These are phyloP conservation scores for Penicillium cosmopolitanum DNA, from an alignment of 495 filamentous ascomycete genomes.

Conservation along the genomic window DNA sequence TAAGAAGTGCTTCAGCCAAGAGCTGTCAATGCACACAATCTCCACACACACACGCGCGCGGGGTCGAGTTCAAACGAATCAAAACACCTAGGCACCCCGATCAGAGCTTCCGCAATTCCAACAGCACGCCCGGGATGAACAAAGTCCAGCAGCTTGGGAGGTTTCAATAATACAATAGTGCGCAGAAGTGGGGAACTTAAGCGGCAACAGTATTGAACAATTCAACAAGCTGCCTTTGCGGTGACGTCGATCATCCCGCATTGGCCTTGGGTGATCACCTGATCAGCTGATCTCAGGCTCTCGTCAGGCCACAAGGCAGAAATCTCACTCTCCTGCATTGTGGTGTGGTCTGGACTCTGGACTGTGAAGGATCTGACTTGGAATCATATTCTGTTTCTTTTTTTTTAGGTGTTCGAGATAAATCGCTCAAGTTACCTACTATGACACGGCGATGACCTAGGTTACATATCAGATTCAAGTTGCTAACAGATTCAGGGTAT, in stretches of 20 bases:
- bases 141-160: neutral
- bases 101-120: neutral
- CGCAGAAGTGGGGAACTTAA: slow-evolving; percentile 14
- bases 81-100: neutral
- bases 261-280: slow-evolving; percentile 19
- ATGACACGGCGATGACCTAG: too few relatives aligned
- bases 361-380: neutral
- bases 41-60: slow-evolving; percentile 23
- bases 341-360: neutral
- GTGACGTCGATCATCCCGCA: slow-evolving; percentile 43
- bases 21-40: slow-evolving; percentile 16
- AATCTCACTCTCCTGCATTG: neutral
- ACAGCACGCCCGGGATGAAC: neutral
- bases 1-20: neutral
- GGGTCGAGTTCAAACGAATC: neutral
- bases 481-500: too few relatives aligned
- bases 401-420: too few relatives aligned
- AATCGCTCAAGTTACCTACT: too few relatives aligned
- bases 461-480: too few relatives aligned
- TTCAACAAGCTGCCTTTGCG: slow-evolving; percentile 11
- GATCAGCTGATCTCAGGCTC: slow-evolving; percentile 23
- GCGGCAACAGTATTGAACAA: slow-evolving; percentile 3
- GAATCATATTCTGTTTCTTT: too few relatives aligned
- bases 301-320: slow-evolving; percentile 25
- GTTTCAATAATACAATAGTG: neutral